phyloP scores from a whole-genome alignment of 768 basidiomycete genomes.

The Lentinula boryana region DNA sequence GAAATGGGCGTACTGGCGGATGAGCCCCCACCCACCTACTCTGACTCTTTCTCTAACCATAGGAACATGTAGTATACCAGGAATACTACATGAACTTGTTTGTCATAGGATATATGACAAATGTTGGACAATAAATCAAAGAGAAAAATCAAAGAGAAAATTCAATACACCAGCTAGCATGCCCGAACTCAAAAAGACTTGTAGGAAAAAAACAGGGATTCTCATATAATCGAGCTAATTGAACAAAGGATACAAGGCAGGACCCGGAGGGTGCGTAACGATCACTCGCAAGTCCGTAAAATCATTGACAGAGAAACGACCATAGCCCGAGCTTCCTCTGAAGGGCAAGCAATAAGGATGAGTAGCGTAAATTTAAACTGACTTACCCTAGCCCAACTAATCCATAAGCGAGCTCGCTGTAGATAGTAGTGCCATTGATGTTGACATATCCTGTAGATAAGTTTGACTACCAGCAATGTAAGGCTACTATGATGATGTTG shows the following conservation, averaged over 20 bases:
- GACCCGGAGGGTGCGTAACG: constrained; percentile 32
- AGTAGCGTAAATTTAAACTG: background rate
- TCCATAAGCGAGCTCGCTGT: constrained; percentile 32
- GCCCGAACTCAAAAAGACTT: too few relatives aligned
- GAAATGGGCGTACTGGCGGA: too few relatives aligned
- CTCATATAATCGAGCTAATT: background rate
- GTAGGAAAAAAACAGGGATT: too few relatives aligned
- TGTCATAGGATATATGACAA: too few relatives aligned
- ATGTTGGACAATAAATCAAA: too few relatives aligned
- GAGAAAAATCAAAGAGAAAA: too few relatives aligned
- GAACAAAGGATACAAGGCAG: constrained; percentile 13
- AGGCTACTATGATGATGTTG: background rate
- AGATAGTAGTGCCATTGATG: constrained; percentile 50
- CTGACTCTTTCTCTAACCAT: too few relatives aligned
- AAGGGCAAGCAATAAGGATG: background rate
- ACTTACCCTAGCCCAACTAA: constrained; percentile 42
- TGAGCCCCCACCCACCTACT: too few relatives aligned
- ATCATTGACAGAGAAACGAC: constrained; percentile 43
- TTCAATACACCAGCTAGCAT: too few relatives aligned
- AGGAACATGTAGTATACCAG: too few relatives aligned
- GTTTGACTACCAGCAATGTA: background rate
- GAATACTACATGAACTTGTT: too few relatives aligned
- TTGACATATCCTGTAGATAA: constrained; percentile 36
- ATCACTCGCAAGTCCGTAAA: constrained; percentile 42
- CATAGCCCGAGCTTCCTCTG: constrained; percentile 45